Evolutionary conservation across 106 monocot species (phyloP).

Genomic region (Phalaenopsis aphrodite): DNA sequence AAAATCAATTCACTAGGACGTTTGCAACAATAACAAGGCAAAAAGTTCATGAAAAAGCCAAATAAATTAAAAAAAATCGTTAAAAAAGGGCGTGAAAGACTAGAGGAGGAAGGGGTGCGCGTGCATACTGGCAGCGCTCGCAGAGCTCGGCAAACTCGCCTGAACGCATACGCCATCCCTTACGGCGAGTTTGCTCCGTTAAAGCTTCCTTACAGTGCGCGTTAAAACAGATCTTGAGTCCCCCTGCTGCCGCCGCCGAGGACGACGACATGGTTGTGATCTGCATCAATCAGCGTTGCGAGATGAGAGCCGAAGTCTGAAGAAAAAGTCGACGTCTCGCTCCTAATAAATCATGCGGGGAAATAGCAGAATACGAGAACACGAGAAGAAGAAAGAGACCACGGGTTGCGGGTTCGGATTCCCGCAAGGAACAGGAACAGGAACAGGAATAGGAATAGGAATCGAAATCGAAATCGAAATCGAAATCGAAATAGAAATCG

Average conservation of each 20-base stretch:
- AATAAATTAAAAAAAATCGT: neutral
- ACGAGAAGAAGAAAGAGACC: neutral
- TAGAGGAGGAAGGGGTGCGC: neutral
- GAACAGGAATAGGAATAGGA: too few species aligned
- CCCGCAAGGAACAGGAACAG: neutral
- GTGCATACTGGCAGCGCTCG: constrained; percentile 44
- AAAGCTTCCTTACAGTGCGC: constrained; percentile 38
- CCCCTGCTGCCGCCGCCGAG: constrained; percentile 5
- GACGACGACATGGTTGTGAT: constrained; percentile 12
- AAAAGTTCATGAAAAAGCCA: neutral
- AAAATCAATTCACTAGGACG: neutral
- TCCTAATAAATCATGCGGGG: neutral
- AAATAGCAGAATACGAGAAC: neutral
- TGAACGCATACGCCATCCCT: constrained; percentile 49
- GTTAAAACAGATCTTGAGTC: constrained; percentile 51
- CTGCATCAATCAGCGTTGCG: neutral
- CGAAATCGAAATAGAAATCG: too few species aligned
- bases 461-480: too few species aligned
- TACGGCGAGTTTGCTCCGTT: constrained; percentile 25
- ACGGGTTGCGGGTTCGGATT: neutral
- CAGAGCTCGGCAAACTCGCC: constrained; percentile 53
- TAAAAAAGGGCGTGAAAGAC: neutral
- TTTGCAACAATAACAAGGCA: neutral
- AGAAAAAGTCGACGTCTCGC: neutral
- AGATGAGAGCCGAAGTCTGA: neutral